Base-by-base conservation (phyloP, 2,329 filamentous ascomycete genomes). In the Ascomycota sp. region DNA sequence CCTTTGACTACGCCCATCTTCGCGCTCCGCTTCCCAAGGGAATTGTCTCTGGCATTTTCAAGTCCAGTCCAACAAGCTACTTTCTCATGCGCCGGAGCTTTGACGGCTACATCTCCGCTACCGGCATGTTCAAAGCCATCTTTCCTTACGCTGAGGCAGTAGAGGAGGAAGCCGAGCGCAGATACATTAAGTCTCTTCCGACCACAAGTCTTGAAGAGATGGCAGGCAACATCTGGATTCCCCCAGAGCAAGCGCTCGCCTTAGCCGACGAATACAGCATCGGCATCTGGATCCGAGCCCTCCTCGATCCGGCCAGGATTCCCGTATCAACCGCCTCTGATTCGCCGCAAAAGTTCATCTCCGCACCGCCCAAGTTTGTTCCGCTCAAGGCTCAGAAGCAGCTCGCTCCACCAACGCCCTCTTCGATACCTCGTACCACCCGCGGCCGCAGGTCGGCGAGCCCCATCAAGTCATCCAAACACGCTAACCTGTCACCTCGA, bases 171-270 rank as follows among this genome's bases (percentile, higher is more conserved):
- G 55, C 57, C 2, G 80, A 91, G 58, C 75, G 80, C 47, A 71
- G 66, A 43, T 85, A 82, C 54, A 75, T 98, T 55, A 94, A 93
- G 59, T 69, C 67, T 6, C 72, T 89, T 20, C 55, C 69, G 22
- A 76, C 76, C 20, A 91, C 85, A 8, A 92, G 83, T 42, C 65
- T 65, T 33, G 85, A 95, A 47, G 89, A 95, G 61, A 83, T 89
- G 20, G 89, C 89, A 19, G 89, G 89, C 27, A 98, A 94, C 51
- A 72, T 98, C 30, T 98, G 89, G 89, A 85, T 95, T 30, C 72
- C 82, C 28, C 83, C 86, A 5, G 64, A 75, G 39, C 56, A 70
- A 69, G 89, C 89, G 23, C 65, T 98, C 27, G 57, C 68, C 33
- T 65, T 98, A 9, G 80, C 86, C 30, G 72, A 79, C 27, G 85